These are phyloP conservation scores for Saprolegnia parasitica DNA, from an alignment of 352 stramenopile species.

Conservation along the genomic window DNA sequence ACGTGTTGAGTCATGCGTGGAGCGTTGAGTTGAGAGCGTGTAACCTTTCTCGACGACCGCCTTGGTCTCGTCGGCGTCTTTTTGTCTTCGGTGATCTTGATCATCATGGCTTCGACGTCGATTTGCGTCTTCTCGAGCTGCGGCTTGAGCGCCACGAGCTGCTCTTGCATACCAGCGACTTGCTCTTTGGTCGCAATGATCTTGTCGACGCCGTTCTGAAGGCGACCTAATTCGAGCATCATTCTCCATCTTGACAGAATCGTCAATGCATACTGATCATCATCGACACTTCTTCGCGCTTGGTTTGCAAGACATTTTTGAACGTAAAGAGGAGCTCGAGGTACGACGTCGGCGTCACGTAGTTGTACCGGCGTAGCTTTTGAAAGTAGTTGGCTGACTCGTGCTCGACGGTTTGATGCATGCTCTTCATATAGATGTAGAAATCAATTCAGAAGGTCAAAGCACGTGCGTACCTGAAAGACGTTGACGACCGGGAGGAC, in stretches of 20 bases:
- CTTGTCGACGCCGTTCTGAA: constrained; percentile 91
- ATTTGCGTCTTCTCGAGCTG: constrained; percentile 89
- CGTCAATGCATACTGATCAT: constrained; percentile 47
- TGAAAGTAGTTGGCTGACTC: constrained; percentile 81
- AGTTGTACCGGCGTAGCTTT: constrained; percentile 86
- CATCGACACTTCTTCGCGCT: constrained; percentile 84
- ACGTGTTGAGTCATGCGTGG: not conserved
- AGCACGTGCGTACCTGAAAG: constrained; percentile 12
- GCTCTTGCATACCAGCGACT: constrained; percentile 88
- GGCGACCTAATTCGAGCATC: constrained; percentile 32
- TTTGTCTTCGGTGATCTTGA: constrained; percentile 91
- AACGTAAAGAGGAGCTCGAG: constrained; percentile 92
- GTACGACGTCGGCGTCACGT: constrained; percentile 93
- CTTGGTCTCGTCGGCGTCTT: constrained; percentile 89
- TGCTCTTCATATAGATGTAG: constrained; percentile 48
- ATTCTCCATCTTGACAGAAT: not conserved
- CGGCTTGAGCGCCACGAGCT: constrained; percentile 89
- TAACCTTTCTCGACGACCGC: constrained; percentile 71
- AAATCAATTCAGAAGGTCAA: constrained; percentile 28
- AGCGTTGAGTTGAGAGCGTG: not conserved
- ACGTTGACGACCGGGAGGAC: constrained; percentile 55
- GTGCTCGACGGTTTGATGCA: constrained; percentile 88
- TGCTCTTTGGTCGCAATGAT: constrained; percentile 90
- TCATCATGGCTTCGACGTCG: constrained; percentile 92
- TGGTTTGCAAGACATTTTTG: constrained; percentile 84